Conservation (phyloP, 495 filamentous ascomycete genomes). For the Cladorrhinum samala region DNA sequence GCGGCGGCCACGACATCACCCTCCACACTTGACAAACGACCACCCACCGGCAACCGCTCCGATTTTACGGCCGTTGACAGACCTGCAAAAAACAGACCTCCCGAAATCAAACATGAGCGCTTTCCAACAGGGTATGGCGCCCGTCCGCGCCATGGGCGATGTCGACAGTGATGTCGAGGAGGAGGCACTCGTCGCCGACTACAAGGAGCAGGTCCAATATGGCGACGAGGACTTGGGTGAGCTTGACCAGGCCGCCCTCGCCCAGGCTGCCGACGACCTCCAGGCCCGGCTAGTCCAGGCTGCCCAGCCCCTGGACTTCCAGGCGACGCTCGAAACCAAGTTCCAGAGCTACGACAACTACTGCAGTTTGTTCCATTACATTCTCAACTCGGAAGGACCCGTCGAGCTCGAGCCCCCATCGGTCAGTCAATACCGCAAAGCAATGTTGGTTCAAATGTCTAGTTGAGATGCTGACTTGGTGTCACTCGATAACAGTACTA, state of each 20-base stretch:
- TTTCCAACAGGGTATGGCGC: constrained; percentile 46
- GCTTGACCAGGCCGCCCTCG: constrained; percentile 53
- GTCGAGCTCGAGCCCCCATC: constrained; percentile 95
- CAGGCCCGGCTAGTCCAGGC: constrained; percentile 84
- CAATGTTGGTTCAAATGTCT: background rate
- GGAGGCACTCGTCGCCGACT: constrained; percentile 89
- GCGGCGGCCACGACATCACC: constrained; percentile 20
- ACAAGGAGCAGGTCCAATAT: constrained; percentile 88
- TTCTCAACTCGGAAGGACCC: constrained; percentile 95
- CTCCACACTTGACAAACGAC: constrained; percentile 10
- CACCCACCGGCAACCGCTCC: constrained; percentile 7
- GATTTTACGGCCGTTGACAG: background rate
- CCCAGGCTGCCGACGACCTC: constrained; percentile 67
- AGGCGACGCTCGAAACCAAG: constrained; percentile 88
- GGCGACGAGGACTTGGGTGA: constrained; percentile 73
- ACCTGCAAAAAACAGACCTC: background rate
- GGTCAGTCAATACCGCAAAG: constrained; percentile 49
- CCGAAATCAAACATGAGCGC: constrained; percentile 37
- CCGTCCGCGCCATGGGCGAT: constrained; percentile 48
- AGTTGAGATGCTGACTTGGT: constrained; percentile 14
- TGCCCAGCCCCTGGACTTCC: constrained; percentile 90
- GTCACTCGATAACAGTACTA: constrained; percentile 60
- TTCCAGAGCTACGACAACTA: constrained; percentile 99
- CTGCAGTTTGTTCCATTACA: constrained; percentile 98
- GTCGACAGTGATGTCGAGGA: constrained; percentile 91